Base-by-base conservation (phyloP, 345 rosid species). In the Euphorbia tirucalli region DNA sequence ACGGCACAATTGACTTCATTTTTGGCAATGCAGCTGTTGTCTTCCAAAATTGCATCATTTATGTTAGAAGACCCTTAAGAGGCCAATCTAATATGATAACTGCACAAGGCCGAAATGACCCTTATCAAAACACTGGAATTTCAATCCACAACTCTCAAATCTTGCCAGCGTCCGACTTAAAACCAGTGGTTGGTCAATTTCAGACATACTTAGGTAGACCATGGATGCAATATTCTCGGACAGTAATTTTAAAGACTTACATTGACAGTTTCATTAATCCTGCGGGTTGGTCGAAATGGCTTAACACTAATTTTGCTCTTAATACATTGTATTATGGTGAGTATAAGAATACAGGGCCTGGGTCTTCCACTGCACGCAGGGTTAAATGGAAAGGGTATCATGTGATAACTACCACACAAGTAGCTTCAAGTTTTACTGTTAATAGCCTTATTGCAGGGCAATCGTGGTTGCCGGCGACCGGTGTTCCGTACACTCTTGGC, bases 1-100 rank as follows among this genome's bases (percentile, higher is more conserved):
- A 83, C 58, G 98, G 98, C 68, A 93, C 98, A 11, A 74, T 93
- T 4, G 98, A 93, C 71, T 88, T 93, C 79, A 90, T 93, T 48
- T 93, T 93, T 8, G 98, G 96, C 5, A 93, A 93, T 30, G 98
- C 96, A 6, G 96, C 98, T 0, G 98, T 85, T 0, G 93, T 93
- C 31, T 82, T 93, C 57, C 98, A 93, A 19, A 90, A 83, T 25
- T 93, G 88, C 55, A 71, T 84, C 37, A 90, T 93, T n/a, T 79
- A 75, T 0, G 93, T 75, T 0, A 46, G 96, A 10, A 75, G 80
- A 4, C 98, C 98, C 0, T 65, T 87, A 5, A 66, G 59, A 11
- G 96, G 96, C 0, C 93, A 92, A 77, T 83, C 88, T 46, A 88
- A 88, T 60, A 65, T 87, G 66, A 85, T 91, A 62, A 91, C 97